Evolutionary conservation across 1,139 yeast genomes (phyloP), one percentile per base, ranked within the genome.

Genomic region (Candida glucosophila): DNA sequence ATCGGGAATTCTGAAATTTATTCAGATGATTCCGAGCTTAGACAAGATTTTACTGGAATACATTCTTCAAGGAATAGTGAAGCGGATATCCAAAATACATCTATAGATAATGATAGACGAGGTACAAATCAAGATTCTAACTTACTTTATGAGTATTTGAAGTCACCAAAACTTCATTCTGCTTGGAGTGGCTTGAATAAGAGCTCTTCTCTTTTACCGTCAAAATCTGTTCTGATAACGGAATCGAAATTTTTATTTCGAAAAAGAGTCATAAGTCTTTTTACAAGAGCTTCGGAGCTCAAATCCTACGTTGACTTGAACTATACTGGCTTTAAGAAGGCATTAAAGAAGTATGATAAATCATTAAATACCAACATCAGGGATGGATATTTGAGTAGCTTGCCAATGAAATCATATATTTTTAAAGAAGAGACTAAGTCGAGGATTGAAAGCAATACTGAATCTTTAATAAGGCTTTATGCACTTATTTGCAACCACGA

Each of bases 341-440:
- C 80, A 12, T 61, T 75, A 36, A 77, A 77, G 40, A 77, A 77
- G 44, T 77, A 76, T 42, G 86, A 77, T 47, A 77, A 77, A 47
- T 70, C 76, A 4, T 52, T 77, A 33, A 52, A 62, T 28, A 58
- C 68, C 5, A 41, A 49, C 22, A 38, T 63, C 29, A 63, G 63
- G 32, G 64, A 53, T 24, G 55, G 44, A 6, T 64, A 61, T 37
- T 44, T 64, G 30, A 36, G 39, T 14, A 41, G 43, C 19, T 49
- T 64, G 22, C 56, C 67, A 0, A 33, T 34, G 4, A 47, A 40
- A 20, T 47, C 65, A 4, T 58, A 55, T 34, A 43, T 60, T 16
- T 64, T 64, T 43, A 43, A 48, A 29, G 47, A 41, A 4, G 26
- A 49, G 4, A 69, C 86, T 1, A 46, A 67, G 20, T 53, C 49